These are phyloP conservation scores for Echium plantagineum DNA, from an alignment of 257 asterid genomes.

Conservation along the genomic window DNA sequence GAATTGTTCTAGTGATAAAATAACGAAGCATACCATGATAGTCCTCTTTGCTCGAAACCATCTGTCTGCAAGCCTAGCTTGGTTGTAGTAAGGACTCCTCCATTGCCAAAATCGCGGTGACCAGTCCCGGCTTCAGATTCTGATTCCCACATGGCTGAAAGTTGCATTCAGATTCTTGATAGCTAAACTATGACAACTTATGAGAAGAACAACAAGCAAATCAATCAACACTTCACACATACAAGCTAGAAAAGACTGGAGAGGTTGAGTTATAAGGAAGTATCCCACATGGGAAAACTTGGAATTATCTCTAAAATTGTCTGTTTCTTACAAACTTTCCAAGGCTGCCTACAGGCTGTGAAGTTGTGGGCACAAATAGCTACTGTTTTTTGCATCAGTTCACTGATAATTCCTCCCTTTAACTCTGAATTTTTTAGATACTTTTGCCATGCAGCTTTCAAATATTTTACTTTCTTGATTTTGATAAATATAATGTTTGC, in stretches of 20 bases:
- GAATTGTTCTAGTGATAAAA: no score
- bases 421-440: not conserved
- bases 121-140: slow-evolving; percentile 47
- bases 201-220: slow-evolving; percentile 7
- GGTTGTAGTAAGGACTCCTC: slow-evolving; percentile 47
- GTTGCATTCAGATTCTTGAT: slow-evolving; percentile 9
- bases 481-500: not conserved
- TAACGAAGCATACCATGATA: slow-evolving; percentile 49
- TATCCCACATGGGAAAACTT: slow-evolving; percentile 64
- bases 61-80: slow-evolving; percentile 58
- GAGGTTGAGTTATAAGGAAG: slow-evolving; percentile 20
- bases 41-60: slow-evolving; percentile 84
- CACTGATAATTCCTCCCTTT: slow-evolving; percentile 7
- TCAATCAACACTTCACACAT: not conserved
- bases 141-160: slow-evolving; percentile 70
- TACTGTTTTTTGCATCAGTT: slow-evolving; percentile 34
- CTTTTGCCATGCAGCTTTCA: not conserved
- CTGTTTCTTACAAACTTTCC: slow-evolving; percentile 36
- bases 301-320: slow-evolving; percentile 55
- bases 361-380: slow-evolving; percentile 48
- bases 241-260: slow-evolving; percentile 10
- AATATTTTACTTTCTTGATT: not conserved
- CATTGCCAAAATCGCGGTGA: slow-evolving; percentile 52
- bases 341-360: slow-evolving; percentile 60
- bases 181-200: not conserved